Evolutionary conservation across 73 alveolate species (phyloP), one percentile per base, ranked within the genome.

Genomic region (Blepharisma stoltei): DNA sequence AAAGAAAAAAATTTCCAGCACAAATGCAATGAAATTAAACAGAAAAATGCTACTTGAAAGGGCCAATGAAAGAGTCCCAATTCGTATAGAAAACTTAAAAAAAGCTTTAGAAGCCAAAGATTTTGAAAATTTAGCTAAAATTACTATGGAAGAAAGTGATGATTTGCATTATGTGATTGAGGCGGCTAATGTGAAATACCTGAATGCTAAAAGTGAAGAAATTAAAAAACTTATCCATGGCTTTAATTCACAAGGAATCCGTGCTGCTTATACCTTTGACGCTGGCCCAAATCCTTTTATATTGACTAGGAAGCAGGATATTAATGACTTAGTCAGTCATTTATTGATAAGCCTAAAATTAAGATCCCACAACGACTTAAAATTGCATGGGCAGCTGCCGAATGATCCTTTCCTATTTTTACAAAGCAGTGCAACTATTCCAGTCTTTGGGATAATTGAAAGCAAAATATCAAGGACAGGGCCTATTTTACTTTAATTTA

Each of bases 221-320:
- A 77, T 88, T 37, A 85, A 71, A 44, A 18, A 4, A 1, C 14
- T 69, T 9, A 53, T 44, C 44, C 71, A 76, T 54, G 71, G 84
- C 76, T 88, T 65, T 77, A 77, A 88, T 76, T 71, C 82, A 6
- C 85, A 55, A 44, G 77, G 60, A 27, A 85, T 60, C 70, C 85
- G 76, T 6, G 89, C 88, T 44, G 96, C 97, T 18, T 94, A 91
- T 79, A 83, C 97, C 7, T 84, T 91, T 55, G 98, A 94, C 82
- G 98, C 98, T 7, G 98, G 98, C 32, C 92, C 94, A 32, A 94
- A 94, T 84, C 92, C 89, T 27, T 94, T 88, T 83, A 48, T 94
- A 14, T 81, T 93, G 54, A 85, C 81, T 54, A 78, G 77, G 71
- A 76, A 83, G 41, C 82, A 80, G 53, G 81, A 91, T 68, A 60